phyloP scores from a whole-genome alignment of 2,329 filamentous ascomycete genomes.

The Xylaria sp. region DNA sequence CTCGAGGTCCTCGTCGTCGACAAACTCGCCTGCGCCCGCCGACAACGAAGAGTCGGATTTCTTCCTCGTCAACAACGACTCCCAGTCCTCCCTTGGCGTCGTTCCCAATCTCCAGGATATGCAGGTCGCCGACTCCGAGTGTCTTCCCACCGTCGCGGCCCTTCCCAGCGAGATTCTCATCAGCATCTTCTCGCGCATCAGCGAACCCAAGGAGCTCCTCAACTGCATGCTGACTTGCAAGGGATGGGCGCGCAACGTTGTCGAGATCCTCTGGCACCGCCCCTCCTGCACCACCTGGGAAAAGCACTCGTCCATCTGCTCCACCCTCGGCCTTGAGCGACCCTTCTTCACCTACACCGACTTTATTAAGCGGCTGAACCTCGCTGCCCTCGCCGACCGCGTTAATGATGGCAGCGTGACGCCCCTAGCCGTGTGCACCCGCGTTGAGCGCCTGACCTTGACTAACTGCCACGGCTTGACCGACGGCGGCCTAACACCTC shows the following conservation, averaged over 20 bases:
- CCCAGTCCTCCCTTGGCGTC: conserved; percentile 87
- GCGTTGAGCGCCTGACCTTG: conserved; percentile 90
- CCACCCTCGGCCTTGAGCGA: conserved; percentile 75
- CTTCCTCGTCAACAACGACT: conserved; percentile 89
- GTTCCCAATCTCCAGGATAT: conserved; percentile 77
- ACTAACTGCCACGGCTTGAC: conserved; percentile 89
- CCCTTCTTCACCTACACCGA: conserved; percentile 90
- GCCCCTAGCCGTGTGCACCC: conserved; percentile 84
- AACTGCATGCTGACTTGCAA: conserved; percentile 95
- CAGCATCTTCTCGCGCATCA: conserved; percentile 87
- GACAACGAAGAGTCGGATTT: conserved; percentile 95
- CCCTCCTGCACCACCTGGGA: conserved; percentile 89
- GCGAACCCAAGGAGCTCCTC: conserved; percentile 78
- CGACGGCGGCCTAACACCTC: conserved; percentile 81
- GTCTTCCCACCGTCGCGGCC: conserved; percentile 81
- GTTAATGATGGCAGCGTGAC: conserved; percentile 91
- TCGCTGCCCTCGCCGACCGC: conserved; percentile 77
- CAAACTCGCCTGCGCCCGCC: conserved; percentile 77
- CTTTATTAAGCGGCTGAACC: conserved; percentile 90
- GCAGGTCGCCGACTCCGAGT: conserved; percentile 72
- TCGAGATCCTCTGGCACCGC: conserved; percentile 93
- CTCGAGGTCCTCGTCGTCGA: conserved; percentile 72
- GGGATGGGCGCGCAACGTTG: conserved; percentile 90
- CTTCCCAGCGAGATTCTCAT: conserved; percentile 96
- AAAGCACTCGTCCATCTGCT: conserved; percentile 82